Evolutionary conservation across 108 stramenopile species (phyloP), one percentile per base, ranked within the genome.

Genomic region (Hondaea fermentalgiana): DNA sequence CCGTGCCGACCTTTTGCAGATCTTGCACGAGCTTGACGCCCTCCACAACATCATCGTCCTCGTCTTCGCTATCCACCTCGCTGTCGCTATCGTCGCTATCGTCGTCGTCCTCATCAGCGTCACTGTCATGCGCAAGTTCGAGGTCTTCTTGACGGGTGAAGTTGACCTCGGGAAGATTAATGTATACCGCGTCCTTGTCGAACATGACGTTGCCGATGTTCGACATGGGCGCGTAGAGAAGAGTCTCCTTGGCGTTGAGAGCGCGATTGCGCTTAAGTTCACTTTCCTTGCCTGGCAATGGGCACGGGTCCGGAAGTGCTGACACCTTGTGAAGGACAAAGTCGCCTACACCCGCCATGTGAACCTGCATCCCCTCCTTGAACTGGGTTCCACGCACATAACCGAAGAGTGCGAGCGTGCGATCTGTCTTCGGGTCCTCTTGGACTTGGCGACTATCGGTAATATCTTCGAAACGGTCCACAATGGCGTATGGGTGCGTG

Each of bases 171-270:
- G 96, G 95, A 76, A 99, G 94, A 90, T 99, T 97, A 90, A 99
- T 98, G 94, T 98, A 99, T 53, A 98, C 95, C 25, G 97, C 97
- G 90, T 98, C 99, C 72, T 96, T 97, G 91, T 99, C 99, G 44
- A 96, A 96, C 8, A 93, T 89, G 17, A 99, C 97, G 28, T 92
- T 91, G 47, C 99, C 99, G 8, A 98, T 97, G 90, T 98, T 96
- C 23, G 97, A 94, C 58, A 97, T 89, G 4, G 99, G 99, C 6
- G 99, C 99, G 93, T 97, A 99, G 35, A 99, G 92, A 49, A 97
- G 92, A 47, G 94, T 92, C 83, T 98, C 97, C 90, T 96, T 97
- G 88, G 95, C 95, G 59, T 93, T 97, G 47, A 97, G 94, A 6
- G 95, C 93, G 93, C 95, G 92, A 29, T 87, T 58, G 21, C 76